Evolutionary conservation across 2,329 filamentous ascomycete genomes (phyloP).

Genomic region (Aureobasidium pullulans): DNA sequence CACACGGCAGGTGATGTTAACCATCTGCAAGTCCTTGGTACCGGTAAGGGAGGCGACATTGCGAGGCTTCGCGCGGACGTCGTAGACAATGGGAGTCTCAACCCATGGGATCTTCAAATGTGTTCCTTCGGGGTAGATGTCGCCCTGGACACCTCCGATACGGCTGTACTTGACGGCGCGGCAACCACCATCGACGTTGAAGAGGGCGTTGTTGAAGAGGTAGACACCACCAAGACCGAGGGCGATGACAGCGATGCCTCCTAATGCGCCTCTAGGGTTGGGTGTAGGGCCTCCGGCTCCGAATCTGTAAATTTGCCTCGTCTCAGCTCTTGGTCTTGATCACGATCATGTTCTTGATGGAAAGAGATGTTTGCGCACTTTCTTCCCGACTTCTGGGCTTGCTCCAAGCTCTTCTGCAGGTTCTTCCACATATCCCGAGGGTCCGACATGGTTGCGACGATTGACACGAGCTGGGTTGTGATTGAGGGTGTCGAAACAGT

Average conservation of each 20-base stretch:
- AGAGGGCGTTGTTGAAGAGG: slow-evolving; percentile 56
- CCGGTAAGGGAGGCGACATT: slow-evolving; percentile 95
- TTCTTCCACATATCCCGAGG: slow-evolving; percentile 60
- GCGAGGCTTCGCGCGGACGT: slow-evolving; percentile 94
- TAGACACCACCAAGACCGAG: slow-evolving; percentile 46
- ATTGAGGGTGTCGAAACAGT: background rate
- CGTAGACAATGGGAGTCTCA: slow-evolving; percentile 93
- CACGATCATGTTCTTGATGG: slow-evolving; percentile 16
- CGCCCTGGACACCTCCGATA: slow-evolving; percentile 83
- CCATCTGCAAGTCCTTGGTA: slow-evolving; percentile 99
- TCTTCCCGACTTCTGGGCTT: slow-evolving; percentile 41
- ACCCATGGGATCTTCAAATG: slow-evolving; percentile 95
- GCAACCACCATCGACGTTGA: slow-evolving; percentile 94
- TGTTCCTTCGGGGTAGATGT: slow-evolving; percentile 96
- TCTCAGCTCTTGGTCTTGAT: slow-evolving; percentile 10
- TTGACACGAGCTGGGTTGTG: background rate
- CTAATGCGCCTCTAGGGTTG: slow-evolving; percentile 44
- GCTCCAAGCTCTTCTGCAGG: slow-evolving; percentile 53
- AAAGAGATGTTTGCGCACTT: slow-evolving; percentile 22
- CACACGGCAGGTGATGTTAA: slow-evolving; percentile 99
- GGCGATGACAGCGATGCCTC: slow-evolving; percentile 48
- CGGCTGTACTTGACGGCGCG: slow-evolving; percentile 95
- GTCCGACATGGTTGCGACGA: slow-evolving; percentile 34
- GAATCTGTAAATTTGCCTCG: slow-evolving; percentile 26
- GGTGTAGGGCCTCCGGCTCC: slow-evolving; percentile 43